These are phyloP conservation scores for Neodidymelliopsis sp. DNA, from an alignment of 2,329 filamentous ascomycete genomes.

Conservation along the genomic window DNA sequence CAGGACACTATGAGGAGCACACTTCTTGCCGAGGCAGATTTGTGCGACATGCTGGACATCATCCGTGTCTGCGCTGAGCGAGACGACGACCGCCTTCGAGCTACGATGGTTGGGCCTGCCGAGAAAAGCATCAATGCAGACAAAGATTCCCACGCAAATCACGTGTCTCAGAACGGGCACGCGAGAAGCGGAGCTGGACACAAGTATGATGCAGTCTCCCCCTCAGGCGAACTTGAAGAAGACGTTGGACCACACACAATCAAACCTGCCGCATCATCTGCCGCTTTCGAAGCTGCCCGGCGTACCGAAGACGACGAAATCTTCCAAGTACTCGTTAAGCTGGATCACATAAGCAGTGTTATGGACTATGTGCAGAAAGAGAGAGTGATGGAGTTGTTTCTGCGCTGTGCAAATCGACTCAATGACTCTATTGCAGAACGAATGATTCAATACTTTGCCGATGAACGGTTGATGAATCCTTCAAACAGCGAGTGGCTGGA, in stretches of 20 bases:
- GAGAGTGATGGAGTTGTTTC: conserved; percentile 72
- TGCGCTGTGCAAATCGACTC: conserved; percentile 66
- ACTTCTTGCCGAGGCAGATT: conserved; percentile 71
- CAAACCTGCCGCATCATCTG: conserved; percentile 1
- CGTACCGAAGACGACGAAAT: conserved; percentile 35
- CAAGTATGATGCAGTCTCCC: conserved; percentile 11
- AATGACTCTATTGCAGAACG: conserved; percentile 70
- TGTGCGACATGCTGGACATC: conserved; percentile 67
- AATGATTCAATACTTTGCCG: conserved; percentile 71
- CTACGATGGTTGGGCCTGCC: conserved; percentile 15
- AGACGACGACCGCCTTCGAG: conserved; percentile 35
- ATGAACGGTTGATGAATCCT: conserved; percentile 75
- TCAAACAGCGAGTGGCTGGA: conserved; percentile 73
- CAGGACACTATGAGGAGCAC: conserved; percentile 63
- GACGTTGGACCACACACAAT: conserved; percentile 26
- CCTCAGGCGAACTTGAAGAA: conserved; percentile 24
- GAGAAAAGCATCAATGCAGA: conserved; percentile 53
- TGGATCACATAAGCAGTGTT: conserved; percentile 39
- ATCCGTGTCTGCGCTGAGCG: conserved; percentile 60
- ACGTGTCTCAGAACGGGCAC: conserved; percentile 18
- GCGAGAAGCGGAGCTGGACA: conserved; percentile 9
- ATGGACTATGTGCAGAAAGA: conserved; percentile 69
- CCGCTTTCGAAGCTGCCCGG: conserved; percentile 14
- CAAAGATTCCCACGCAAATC: conserved; percentile 39
- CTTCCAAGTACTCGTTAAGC: conserved; percentile 36